phyloP scores from a whole-genome alignment of 2,329 filamentous ascomycete genomes.

The Phaeosphaeria sp. region DNA sequence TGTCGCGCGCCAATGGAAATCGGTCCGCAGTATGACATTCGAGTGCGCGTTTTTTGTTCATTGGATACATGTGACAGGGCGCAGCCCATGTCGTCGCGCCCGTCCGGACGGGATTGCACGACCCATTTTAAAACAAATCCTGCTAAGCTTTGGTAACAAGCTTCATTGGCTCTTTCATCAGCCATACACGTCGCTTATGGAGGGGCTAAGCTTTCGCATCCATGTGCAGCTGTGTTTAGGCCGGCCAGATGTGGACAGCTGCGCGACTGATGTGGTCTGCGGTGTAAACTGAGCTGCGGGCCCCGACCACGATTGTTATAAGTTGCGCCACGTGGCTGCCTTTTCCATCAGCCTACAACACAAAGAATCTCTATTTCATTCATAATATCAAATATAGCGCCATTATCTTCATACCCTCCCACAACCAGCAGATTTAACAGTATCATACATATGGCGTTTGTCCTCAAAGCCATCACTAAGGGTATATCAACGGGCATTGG shows the following conservation, averaged over 20 bases:
- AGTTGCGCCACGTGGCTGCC: no score
- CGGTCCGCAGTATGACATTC: no score
- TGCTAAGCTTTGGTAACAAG: not conserved
- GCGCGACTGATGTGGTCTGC: not conserved
- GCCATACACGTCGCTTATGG: not conserved
- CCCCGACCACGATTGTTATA: no score
- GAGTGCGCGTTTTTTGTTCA: no score
- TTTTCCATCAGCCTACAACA: no score
- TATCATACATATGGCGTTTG: slow-evolving; percentile 2
- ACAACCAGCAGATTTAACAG: no score
- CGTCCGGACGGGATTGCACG: not conserved
- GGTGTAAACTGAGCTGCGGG: not conserved
- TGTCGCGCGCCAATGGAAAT: no score
- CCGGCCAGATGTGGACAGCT: not conserved
- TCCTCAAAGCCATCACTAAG: slow-evolving; percentile 7
- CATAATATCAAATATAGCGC: no score
- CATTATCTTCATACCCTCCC: no score
- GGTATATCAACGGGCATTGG: slow-evolving; percentile 19
- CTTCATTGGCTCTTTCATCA: not conserved
- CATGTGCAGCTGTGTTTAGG: not conserved
- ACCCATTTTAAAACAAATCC: not conserved
- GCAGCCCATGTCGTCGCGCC: no score
- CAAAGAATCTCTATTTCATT: no score
- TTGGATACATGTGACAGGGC: no score
- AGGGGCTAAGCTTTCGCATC: not conserved